Conservation (phyloP, 371 early-diverging fungal species). For the Mortierella sp. region DNA sequence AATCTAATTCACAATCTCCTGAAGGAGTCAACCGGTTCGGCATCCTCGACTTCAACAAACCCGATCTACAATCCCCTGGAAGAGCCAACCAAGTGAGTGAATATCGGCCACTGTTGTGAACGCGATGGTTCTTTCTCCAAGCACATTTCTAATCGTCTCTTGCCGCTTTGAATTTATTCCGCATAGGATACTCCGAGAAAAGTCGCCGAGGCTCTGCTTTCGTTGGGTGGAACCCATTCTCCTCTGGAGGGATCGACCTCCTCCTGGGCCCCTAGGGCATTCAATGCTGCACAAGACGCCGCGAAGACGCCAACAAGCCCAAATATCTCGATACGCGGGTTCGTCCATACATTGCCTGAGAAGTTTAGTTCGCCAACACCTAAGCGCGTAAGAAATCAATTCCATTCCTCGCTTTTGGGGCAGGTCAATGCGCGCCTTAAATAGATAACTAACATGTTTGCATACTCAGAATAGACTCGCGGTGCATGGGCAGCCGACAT, state of each 20-base stretch:
- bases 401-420: constrained; percentile 8
- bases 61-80: constrained; percentile 2
- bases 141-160: constrained; percentile 2
- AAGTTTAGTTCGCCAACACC: constrained; percentile 5
- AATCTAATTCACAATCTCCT: no score
- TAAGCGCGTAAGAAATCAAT: constrained; percentile 9
- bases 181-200: constrained; percentile 14
- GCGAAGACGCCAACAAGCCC: constrained; percentile 7
- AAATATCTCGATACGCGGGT: constrained; percentile 6
- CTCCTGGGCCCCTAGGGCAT: neutral
- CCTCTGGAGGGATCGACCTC: constrained; percentile 10
- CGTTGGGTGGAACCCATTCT: constrained; percentile 16
- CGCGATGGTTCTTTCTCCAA: neutral
- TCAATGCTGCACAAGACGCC: neutral
- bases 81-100: constrained; percentile 12
- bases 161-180: constrained; percentile 9
- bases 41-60: constrained; percentile 13
- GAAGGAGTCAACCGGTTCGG: constrained; percentile 8
- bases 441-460: neutral
- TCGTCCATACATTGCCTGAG: neutral
- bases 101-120: neutral
- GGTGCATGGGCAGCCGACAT: neutral
- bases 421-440: constrained; percentile 6
- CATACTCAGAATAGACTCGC: no score
- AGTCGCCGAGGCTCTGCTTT: constrained; percentile 10